Conservation (phyloP, 768 basidiomycete genomes). For the Boletus sp. region DNA sequence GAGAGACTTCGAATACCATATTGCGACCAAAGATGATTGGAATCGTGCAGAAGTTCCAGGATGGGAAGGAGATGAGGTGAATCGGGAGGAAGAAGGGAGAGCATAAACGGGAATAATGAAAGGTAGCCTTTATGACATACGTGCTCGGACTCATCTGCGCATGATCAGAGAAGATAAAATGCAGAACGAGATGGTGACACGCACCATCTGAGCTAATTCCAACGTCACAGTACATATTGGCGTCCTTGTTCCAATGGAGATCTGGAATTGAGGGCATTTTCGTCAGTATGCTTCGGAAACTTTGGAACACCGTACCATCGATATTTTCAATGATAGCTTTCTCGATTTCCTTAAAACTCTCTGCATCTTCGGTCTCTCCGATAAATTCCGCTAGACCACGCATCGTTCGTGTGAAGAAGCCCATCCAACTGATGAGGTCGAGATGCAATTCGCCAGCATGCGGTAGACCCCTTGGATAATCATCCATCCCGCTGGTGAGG, state of each 20-base stretch:
- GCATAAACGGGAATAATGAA: conserved; percentile 90
- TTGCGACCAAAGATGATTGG: conserved; percentile 86
- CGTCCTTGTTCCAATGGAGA: conserved; percentile 88
- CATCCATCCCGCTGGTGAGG: conserved; percentile 93
- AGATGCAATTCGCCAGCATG: conserved; percentile 91
- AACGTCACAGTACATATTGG: conserved; percentile 92
- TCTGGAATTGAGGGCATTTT: conserved; percentile 44
- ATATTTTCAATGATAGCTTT: conserved; percentile 82
- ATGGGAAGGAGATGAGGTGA: conserved; percentile 83
- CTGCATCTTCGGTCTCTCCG: conserved; percentile 79
- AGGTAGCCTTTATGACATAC: conserved; percentile 93
- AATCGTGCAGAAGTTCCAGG: conserved; percentile 76
- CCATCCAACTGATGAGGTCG: conserved; percentile 96
- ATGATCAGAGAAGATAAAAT: background rate
- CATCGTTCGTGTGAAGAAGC: conserved; percentile 94
- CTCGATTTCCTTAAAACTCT: conserved; percentile 76
- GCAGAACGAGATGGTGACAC: conserved; percentile 6
- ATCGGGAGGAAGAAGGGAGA: conserved; percentile 70
- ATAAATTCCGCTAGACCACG: conserved; percentile 82
- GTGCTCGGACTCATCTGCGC: conserved; percentile 83
- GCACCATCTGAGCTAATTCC: conserved; percentile 82
- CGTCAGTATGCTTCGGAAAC: background rate
- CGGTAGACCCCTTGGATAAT: conserved; percentile 89
- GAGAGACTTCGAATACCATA: conserved; percentile 89
- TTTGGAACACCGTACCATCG: conserved; percentile 52